Base-by-base conservation (phyloP, 2,329 filamentous ascomycete genomes). In the Aspergillus sp. region DNA sequence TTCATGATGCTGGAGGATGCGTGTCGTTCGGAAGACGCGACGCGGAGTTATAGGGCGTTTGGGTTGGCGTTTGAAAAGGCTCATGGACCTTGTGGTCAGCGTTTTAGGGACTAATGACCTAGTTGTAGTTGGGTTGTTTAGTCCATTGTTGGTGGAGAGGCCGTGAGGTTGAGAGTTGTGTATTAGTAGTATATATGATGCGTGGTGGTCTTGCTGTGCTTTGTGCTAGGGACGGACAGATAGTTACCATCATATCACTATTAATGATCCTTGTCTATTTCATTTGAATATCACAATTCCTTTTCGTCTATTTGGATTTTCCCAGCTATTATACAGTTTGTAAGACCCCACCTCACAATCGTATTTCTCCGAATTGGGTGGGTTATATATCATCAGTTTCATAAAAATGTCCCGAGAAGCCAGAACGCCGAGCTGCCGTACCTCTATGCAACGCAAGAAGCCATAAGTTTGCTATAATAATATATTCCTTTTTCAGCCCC, bases 11-110 rank as follows among this genome's bases (percentile, higher is more conserved):
- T 79, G 17, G 66, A 75, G 36, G 67, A 67, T 27, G 62, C 70
- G 1, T 78, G 77, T 62, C 42, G 64, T 32, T 75, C 75, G 0
- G 65, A 70, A 5, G 74, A 77, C 60, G 76, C 77, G 41, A 68
- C 59, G 23, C 60, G 55, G 15, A 78, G 76, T 60, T 64, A 78
- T 53, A 54, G 65, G 6, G 66, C 64, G 10, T 77, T 77, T 55
- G 62, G 68, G 39, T 41, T 60, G 4, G 66, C 61, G 39, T 75
- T 73, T 65, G 60, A 36, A 11, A 11, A 11, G 32, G 32, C 32
- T 5, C 32, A 69, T 54, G 58, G 47, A 17, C 44, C 62, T 15
- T 64, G 62, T 59, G 66, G 68, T 23, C 65, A 65, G 60, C 25
- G 59, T 41, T 70, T 65, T 62, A 65, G 32, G 32, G 32, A 36